phyloP scores from a whole-genome alignment of 805 yeast species.

The Kluyveromyces nonfermentans region DNA sequence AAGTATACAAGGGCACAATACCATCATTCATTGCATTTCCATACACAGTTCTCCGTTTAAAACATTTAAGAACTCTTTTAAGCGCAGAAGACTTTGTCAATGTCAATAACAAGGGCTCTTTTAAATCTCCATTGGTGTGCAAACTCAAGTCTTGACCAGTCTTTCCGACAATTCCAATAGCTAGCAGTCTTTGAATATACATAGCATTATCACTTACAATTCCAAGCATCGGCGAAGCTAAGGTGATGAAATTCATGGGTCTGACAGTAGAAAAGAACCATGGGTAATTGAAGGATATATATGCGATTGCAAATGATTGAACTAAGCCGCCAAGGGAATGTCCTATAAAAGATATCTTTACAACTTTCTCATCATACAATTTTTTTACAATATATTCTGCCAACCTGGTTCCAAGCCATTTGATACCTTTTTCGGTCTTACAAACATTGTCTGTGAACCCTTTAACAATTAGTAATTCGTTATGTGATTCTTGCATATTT shows the following conservation, averaged over 20 bases:
- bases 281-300: conserved; percentile 57
- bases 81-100: conserved; percentile 60
- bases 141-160: conserved; percentile 75
- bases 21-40: conserved; percentile 76
- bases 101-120: conserved; percentile 46
- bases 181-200: conserved; percentile 57
- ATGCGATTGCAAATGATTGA: conserved; percentile 71
- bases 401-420: conserved; percentile 59
- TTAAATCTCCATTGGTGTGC: conserved; percentile 33
- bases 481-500: conserved; percentile 25
- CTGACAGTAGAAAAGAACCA: conserved; percentile 50
- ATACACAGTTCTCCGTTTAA: conserved; percentile 58
- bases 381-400: conserved; percentile 55
- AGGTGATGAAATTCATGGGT: conserved; percentile 60
- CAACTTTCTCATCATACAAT: conserved; percentile 35
- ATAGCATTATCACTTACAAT: conserved; percentile 72
- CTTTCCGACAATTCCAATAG: conserved; percentile 69
- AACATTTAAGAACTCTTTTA: conserved; percentile 44
- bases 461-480: conserved; percentile 47
- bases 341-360: conserved; percentile 60
- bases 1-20: conserved; percentile 68
- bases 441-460: conserved; percentile 66
- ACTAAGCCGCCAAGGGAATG: conserved; percentile 75
- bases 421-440: conserved; percentile 71
- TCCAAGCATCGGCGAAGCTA: conserved; percentile 72